phyloP scores from a whole-genome alignment of 2,329 filamentous ascomycete genomes.

The Dothideomycetes sp. region DNA sequence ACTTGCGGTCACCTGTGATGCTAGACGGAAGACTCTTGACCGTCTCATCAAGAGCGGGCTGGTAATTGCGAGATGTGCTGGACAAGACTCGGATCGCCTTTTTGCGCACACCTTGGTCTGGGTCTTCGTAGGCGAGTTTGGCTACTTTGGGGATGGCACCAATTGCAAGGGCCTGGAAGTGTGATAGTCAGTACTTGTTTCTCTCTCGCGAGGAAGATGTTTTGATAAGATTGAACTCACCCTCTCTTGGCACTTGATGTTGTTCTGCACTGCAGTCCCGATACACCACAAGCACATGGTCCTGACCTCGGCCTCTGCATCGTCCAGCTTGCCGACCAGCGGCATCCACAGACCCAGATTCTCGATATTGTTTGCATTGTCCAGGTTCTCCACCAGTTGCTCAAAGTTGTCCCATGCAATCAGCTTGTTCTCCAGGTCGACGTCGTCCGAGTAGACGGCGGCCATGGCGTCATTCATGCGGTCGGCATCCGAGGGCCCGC shows the following conservation, averaged over 20 bases:
- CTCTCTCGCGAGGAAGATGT: background rate
- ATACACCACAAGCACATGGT: constrained; percentile 89
- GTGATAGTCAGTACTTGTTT: constrained; percentile 9
- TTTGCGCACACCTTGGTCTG: constrained; percentile 56
- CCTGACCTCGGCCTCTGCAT: constrained; percentile 61
- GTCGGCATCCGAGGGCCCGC: constrained; percentile 80
- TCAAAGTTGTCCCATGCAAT: constrained; percentile 92
- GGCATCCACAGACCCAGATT: constrained; percentile 71
- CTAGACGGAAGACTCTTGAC: constrained; percentile 58
- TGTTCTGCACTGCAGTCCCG: constrained; percentile 94
- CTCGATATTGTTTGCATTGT: constrained; percentile 93
- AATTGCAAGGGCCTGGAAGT: constrained; percentile 37
- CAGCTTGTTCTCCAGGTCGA: constrained; percentile 64
- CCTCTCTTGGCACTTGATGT: constrained; percentile 71
- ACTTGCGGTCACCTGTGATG: constrained; percentile 41
- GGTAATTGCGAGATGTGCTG: constrained; percentile 77
- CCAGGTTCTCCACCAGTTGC: constrained; percentile 80
- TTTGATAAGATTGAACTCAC: constrained; percentile 24
- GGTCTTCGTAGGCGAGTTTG: constrained; percentile 47
- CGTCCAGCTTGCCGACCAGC: constrained; percentile 57
- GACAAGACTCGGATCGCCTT: constrained; percentile 88
- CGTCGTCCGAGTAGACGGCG: constrained; percentile 53
- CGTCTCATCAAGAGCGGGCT: constrained; percentile 56
- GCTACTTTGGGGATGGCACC: constrained; percentile 64
- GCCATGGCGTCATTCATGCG: constrained; percentile 80